Evolutionary conservation across 1,284 basidiomycete species (phyloP), one percentile per base, ranked within the genome.

Genomic region (Ganoderma resinaceum): DNA sequence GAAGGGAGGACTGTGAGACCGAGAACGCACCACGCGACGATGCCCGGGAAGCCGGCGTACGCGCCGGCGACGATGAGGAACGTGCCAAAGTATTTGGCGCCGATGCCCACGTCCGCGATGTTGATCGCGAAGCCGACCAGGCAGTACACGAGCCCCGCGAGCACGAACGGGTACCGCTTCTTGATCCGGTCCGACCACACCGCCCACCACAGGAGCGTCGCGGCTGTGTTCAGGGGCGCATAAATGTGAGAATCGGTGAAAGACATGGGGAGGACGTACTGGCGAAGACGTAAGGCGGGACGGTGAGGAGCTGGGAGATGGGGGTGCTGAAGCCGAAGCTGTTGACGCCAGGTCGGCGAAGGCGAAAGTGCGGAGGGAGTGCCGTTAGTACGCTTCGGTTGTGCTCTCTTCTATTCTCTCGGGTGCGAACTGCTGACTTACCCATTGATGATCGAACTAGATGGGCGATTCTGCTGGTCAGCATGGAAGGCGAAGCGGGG

Each of bases 91-190:
- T 91, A 92, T 77, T 91, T 91, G 31, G 53, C 67, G 81, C 86
- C 86, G 60, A 78, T 76, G 4, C 82, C 68, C 0, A 80, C 86
- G 43, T 82, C 77, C 12, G 87, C 84, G 61, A 91, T 87, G 73
- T 92, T 90, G 80, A 93, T 92, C 0, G 82, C 76, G 74, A 89
- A 91, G 0, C 92, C 92, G 40, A 90, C 80, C 26, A 89, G 76
- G 68, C 83, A 85, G 73, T 89, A 82, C 0, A 80, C 26, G 12
- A 88, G 85, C 0, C 89, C 87, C 0, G 82, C 79, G 42, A 88
- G 76, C 66, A 93, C 84, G 80, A 91, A 92, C 0, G 86, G 86
- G 26, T 82, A 89, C 9, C 91, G 88, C 68, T 84, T 83, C 72
- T 83, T 81, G 55, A 84, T 73, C 68, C 82, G 84, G 76, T 93